Evolutionary conservation across 768 basidiomycete species (phyloP).

Genomic region (Lactarius quietus): DNA sequence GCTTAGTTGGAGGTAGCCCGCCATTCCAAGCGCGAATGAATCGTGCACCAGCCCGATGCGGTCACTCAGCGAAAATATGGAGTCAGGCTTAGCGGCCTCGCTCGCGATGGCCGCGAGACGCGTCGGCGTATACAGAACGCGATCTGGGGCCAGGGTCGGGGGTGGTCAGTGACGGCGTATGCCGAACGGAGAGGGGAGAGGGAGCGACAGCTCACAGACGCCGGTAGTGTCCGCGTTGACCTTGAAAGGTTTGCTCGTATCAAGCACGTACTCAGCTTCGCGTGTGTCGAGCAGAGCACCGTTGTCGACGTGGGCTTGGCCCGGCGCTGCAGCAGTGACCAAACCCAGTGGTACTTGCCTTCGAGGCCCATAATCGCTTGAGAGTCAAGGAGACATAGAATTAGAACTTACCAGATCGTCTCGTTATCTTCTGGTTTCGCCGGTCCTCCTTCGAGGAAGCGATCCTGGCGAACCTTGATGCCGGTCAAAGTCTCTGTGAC

Average conservation of each 20-base stretch:
- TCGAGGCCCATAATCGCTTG: background rate
- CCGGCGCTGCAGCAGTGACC: conserved; percentile 54
- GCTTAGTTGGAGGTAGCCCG: conserved; percentile 75
- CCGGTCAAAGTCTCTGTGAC: conserved; percentile 73
- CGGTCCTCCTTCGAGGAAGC: conserved; percentile 85
- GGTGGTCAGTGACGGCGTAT: background rate
- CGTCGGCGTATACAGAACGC: conserved; percentile 82
- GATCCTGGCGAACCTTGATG: conserved; percentile 81
- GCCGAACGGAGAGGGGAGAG: background rate
- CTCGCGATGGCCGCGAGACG: conserved; percentile 72
- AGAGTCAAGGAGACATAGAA: background rate
- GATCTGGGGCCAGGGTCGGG: conserved; percentile 47
- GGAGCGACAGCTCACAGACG: conserved; percentile 59
- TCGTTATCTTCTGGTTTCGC: conserved; percentile 79
- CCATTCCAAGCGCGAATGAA: conserved; percentile 71
- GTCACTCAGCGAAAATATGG: conserved; percentile 76
- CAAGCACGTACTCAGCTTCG: conserved; percentile 64
- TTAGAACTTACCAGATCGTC: conserved; percentile 67
- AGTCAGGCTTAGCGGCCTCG: conserved; percentile 64
- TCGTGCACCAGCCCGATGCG: conserved; percentile 88
- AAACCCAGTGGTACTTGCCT: conserved; percentile 83
- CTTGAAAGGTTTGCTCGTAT: conserved; percentile 78
- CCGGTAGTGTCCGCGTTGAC: conserved; percentile 87
- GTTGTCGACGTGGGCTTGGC: conserved; percentile 57
- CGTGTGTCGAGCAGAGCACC: conserved; percentile 62